Conservation (phyloP, 257 asterid genomes). For the Fraxinus quadrangulata region DNA sequence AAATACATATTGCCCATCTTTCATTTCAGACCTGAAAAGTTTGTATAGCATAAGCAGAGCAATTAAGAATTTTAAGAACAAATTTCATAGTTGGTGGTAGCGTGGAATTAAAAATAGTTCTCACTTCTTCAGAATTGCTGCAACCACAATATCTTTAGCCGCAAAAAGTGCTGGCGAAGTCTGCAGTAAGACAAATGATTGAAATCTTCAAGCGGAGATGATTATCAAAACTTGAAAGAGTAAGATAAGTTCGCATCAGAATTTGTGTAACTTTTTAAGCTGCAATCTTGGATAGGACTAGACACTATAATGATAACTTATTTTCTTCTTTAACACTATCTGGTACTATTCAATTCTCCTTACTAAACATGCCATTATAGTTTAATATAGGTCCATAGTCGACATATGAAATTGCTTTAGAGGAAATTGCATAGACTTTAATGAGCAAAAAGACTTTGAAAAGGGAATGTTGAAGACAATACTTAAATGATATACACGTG, state of each 20-base stretch:
- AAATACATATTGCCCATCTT: slow-evolving; percentile 88
- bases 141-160: slow-evolving; percentile 59
- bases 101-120: slow-evolving; percentile 31
- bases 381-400: neutral
- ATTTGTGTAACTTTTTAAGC: neutral
- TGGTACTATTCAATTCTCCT: neutral
- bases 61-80: slow-evolving; percentile 22
- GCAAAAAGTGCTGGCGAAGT: slow-evolving; percentile 78
- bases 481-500: no score
- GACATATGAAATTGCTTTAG: neutral
- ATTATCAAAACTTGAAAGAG: slow-evolving; percentile 6
- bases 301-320: neutral
- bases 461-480: neutral
- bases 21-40: slow-evolving; percentile 72
- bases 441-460: neutral
- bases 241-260: neutral
- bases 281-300: neutral
- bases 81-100: slow-evolving; percentile 21
- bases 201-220: slow-evolving; percentile 23
- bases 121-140: slow-evolving; percentile 81
- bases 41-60: slow-evolving; percentile 25
- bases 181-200: slow-evolving; percentile 49
- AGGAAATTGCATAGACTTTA: neutral
- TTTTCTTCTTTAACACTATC: neutral
- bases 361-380: neutral